Evolutionary conservation across 2,329 filamentous ascomycete genomes (phyloP).

Genomic region (Alternaria gansuensis): DNA sequence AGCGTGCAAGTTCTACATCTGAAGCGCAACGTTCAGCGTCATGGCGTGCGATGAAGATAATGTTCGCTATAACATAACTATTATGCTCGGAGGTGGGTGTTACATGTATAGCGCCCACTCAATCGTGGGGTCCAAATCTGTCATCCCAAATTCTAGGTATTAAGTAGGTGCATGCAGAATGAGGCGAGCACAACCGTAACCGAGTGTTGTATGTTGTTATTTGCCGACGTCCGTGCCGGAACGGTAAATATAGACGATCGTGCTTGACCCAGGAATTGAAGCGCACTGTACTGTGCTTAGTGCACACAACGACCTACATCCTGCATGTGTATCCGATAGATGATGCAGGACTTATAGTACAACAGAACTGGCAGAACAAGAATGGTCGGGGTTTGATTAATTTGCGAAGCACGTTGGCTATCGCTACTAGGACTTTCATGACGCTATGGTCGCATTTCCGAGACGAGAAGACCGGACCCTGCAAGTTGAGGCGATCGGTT

Average conservation of each 20-base stretch:
- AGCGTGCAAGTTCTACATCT: background rate
- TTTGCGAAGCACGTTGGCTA: background rate
- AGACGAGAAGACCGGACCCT: background rate
- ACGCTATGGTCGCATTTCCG: conserved; percentile 1
- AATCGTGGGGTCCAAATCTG: conserved; percentile 1
- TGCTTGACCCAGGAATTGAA: conserved; percentile 1
- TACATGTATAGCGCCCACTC: background rate
- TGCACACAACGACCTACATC: background rate
- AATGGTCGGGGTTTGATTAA: background rate
- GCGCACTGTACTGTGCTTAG: background rate
- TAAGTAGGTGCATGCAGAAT: conserved; percentile 1
- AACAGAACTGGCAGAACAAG: background rate
- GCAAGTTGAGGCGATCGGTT: background rate
- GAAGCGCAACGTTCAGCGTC: background rate
- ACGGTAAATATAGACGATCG: conserved; percentile 12
- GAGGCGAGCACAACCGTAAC: conserved; percentile 10
- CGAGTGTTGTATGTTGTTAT: background rate
- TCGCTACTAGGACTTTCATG: background rate
- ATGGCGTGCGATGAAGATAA: background rate
- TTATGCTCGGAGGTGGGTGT: conserved; percentile 2
- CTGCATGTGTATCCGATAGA: background rate
- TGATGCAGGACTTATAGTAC: background rate
- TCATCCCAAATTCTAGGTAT: background rate
- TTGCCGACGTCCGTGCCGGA: conserved; percentile 33
- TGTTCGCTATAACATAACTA: background rate